Evolutionary conservation across 108 stramenopile genomes (phyloP), one percentile per base, ranked within the genome.

Genomic region (Pseudonitzschia delicatissima): DNA sequence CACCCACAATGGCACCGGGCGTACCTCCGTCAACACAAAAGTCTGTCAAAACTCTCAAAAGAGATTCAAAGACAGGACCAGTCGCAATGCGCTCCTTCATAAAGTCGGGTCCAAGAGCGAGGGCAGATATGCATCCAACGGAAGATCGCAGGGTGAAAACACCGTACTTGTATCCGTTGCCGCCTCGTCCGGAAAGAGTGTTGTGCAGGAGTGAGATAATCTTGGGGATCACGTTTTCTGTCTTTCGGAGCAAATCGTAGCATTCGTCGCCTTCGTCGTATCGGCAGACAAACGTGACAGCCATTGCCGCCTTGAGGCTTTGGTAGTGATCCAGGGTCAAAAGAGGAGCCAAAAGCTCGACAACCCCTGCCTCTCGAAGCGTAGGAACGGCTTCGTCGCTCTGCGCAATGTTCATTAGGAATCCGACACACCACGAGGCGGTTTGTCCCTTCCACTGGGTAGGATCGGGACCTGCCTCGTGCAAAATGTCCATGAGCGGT

Each of bases 381-480:
- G 83, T 69, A n/a, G 85, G 93, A 61, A 89, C 93, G 32, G 90
- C 93, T 63, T 94, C 93, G 64, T 94, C 93, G 53, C 86, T 85
- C 52, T 94, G 93, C 8, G 93, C 87, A 75, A 94, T 91, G 67
- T 94, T 94, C 93, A 94, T 94, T 12, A 94, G 61, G 64, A 94
- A 94, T n/a, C 93, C 93, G 34, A 94, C 93, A 68, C 93, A 94
- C 93, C 93, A 94, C 25, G 88, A 89, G 18, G 93, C 93, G 3
- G 93, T 94, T 67, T 94, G 93, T 51, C 93, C 93, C 66, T 86
- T 89, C 93, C 93, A 94, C 64, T 91, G 93, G 6, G 93, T 91
- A 13, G 93, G 93, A 76, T 94, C 93, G 21, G 93, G 85, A 18
- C 93, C 93, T 12, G 93, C 93, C 62, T 94, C 87, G 62, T 91